phyloP scores from a whole-genome alignment of 2,329 filamentous ascomycete species.

The Ceratocystis cacaofunesta region DNA sequence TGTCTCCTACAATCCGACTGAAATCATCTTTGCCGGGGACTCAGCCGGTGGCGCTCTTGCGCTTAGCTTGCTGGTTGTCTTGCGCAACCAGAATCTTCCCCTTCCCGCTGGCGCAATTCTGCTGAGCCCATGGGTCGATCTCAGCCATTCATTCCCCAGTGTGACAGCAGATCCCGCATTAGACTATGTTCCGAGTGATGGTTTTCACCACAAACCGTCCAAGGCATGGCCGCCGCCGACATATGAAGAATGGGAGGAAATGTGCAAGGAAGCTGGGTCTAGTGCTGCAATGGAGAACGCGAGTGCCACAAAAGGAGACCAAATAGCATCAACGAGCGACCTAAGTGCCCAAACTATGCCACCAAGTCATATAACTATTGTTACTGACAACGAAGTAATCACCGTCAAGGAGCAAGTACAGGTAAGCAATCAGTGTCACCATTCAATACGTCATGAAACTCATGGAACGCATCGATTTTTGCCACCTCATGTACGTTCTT shows the following conservation, averaged over 20 bases:
- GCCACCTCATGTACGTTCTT: not conserved
- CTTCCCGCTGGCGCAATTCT: conserved; percentile 80
- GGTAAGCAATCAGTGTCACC: conserved; percentile 29
- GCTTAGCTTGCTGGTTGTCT: conserved; percentile 58
- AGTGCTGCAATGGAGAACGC: conserved; percentile 23
- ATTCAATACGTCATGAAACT: not conserved
- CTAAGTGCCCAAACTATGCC: not conserved
- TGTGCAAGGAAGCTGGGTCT: conserved; percentile 32
- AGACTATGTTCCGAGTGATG: conserved; percentile 78
- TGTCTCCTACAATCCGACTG: conserved; percentile 57
- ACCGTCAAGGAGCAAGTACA: conserved; percentile 86
- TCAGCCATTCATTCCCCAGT: conserved; percentile 91
- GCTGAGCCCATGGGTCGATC: conserved; percentile 89
- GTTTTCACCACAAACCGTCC: conserved; percentile 84
- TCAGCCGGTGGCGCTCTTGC: conserved; percentile 90
- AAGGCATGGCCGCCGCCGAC: conserved; percentile 86
- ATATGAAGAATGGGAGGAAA: conserved; percentile 50
- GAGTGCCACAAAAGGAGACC: not conserved
- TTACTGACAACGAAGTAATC: conserved; percentile 54
- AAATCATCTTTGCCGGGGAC: conserved; percentile 79
- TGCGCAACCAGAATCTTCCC: conserved; percentile 71
- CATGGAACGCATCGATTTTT: not conserved
- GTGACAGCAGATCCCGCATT: conserved; percentile 55
- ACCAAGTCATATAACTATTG: conserved; percentile 31
- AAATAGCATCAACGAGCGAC: conserved; percentile 7